Base-by-base conservation (phyloP, 2,329 filamentous ascomycete genomes). In the Penicillium sp. region DNA sequence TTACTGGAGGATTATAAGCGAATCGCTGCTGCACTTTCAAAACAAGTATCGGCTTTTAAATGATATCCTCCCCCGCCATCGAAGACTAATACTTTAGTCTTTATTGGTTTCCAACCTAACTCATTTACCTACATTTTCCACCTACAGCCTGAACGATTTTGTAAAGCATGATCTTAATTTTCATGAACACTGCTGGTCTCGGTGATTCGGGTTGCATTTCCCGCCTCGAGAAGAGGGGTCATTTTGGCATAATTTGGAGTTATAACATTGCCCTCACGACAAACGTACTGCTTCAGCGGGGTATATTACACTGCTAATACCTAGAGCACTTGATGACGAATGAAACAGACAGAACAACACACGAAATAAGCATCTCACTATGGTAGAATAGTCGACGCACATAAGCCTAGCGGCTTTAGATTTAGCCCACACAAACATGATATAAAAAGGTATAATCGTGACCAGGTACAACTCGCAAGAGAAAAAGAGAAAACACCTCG, bases 1-100 rank as follows among this genome's bases (percentile, higher is more conserved):
- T 78, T 94, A 53, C 77, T 94, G 23, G 83, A 86, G 59, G 91
- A 94, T 74, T 94, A 94, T 71, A 86, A 91, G 69, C 82, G 91
- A 57, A 78, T 94, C 51, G 90, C 90, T 0, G 82, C 82, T 30
- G 86, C 85, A 8, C 74, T 93, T 61, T 87, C 86, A 69, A 86
- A 88, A 51, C 60, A 67, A 30, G 56, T 56, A 21, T 56, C 63
- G 8, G 64, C 57, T 15, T 63, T 65, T 56, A 64, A 65, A 55
- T 71, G 58, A 53, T n/a, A 48, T 50, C 50, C 31, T 29, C 23
- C 13, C 13, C 29, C 48, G 31, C 35, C 23, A 41, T n/a, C 54
- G 41, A 30, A 47, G 31, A 15, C 47, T 1, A 41, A 41, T 15
- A 15, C 5, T 41, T 11, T 15, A 41, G 35, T 11, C 35, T 41